Evolutionary conservation across 2,329 filamentous ascomycete species (phyloP).

Genomic region (Diaporthe aspalathi): DNA sequence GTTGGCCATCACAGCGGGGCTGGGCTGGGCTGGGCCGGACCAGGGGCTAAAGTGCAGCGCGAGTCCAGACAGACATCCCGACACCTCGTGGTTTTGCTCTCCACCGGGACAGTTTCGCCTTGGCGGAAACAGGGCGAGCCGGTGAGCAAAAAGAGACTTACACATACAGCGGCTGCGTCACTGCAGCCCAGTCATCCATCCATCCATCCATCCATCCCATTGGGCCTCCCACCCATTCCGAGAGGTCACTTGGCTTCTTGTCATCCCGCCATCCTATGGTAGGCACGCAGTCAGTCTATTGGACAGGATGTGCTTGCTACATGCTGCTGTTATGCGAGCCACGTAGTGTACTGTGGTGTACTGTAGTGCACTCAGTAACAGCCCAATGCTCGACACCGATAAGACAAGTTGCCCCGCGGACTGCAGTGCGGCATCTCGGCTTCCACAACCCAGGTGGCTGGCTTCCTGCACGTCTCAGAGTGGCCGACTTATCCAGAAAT

Average conservation of each 20-base stretch:
- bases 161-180: slow-evolving; percentile 24
- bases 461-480: slow-evolving; percentile 21
- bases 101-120: slow-evolving; percentile 18
- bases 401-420: slow-evolving; percentile 1
- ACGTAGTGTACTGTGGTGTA: not conserved
- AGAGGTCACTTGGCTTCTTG: slow-evolving; percentile 10
- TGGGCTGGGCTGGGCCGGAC: not conserved
- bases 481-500: slow-evolving; percentile 24
- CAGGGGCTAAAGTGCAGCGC: slow-evolving; percentile 6
- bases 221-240: not conserved
- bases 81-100: slow-evolving; percentile 14
- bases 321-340: not conserved
- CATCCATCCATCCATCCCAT: not conserved
- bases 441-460: slow-evolving; percentile 17
- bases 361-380: not conserved
- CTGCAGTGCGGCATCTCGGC: slow-evolving; percentile 28
- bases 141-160: slow-evolving; percentile 6
- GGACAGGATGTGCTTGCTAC: not conserved
- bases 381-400: not conserved
- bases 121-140: slow-evolving; percentile 28
- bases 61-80: not conserved
- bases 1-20: not conserved
- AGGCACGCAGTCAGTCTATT: not conserved
- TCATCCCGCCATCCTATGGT: not conserved
- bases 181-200: not conserved